Evolutionary conservation across 192 early-diverging fungal genomes (phyloP), one percentile per base, ranked within the genome.

Genomic region (Backusella tarrabulga): DNA sequence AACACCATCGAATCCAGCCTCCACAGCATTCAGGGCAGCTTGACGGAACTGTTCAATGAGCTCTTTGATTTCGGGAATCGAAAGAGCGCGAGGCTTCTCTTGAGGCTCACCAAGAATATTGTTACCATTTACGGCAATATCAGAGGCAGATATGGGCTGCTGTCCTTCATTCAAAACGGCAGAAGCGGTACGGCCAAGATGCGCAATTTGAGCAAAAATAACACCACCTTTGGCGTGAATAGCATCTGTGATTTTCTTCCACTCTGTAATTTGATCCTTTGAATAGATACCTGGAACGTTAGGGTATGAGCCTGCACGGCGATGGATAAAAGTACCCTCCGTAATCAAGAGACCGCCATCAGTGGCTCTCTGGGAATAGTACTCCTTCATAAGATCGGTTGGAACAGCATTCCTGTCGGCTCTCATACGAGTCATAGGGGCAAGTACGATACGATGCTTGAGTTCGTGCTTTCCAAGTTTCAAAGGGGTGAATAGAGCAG

Each of bases 191-290:
- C 79, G 74, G 32, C 79, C 75, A 50, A 72, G 15, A 36, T 83
- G 80, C 89, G 87, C 41, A 91, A 72, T 0, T 78, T 91, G 90
- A 11, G 78, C 72, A 74, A 77, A 91, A 46, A 91, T 89, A 77
- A 80, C 42, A 17, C 87, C 85, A 15, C 87, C 89, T 60, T 87
- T 80, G 12, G 73, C 83, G 72, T 90, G 87, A 12, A 90, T 88
- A 5, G 88, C 88, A 34, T 87, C 80, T 11, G 89, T 90, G 35
- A 81, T 66, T 46, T 76, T 36, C 67, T 85, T 87, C 90, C 90
- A 91, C 6, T 52, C 81, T 17, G 42, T 72, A 1, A 83, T 76
- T 63, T 88, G 87, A 6, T 81, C 84, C 1, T 72, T 40, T 9
- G 77, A 83, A 67, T 77, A 77, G 23, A 85, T 79, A 6, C 72